phyloP scores from a whole-genome alignment of 2,329 filamentous ascomycete species.

The Geoglossum cookeanum region DNA sequence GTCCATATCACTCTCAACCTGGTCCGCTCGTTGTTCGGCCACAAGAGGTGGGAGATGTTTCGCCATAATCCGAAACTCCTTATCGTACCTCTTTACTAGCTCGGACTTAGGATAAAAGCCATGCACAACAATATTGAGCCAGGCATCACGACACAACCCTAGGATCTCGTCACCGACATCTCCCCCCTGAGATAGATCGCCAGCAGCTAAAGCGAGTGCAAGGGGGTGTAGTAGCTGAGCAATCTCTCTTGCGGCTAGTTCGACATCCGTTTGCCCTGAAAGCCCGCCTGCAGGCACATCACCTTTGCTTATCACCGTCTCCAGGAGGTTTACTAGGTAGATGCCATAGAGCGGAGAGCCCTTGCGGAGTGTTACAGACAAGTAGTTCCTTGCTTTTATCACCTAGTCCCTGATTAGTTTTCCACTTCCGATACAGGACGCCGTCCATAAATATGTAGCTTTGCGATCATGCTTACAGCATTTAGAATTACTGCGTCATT shows the following conservation, averaged over 20 bases:
- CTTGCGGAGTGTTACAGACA: constrained; percentile 49
- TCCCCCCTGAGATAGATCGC: constrained; percentile 29
- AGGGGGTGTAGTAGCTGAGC: constrained; percentile 71
- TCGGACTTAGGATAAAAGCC: constrained; percentile 67
- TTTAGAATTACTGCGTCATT: constrained; percentile 47
- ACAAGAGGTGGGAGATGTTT: constrained; percentile 75
- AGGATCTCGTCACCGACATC: constrained; percentile 46
- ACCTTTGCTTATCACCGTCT: constrained; percentile 76
- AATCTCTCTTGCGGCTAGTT: constrained; percentile 73
- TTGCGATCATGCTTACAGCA: constrained; percentile 36
- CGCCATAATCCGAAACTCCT: constrained; percentile 68
- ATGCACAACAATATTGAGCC: constrained; percentile 96
- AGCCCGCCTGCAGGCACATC: constrained; percentile 60
- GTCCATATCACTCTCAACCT: constrained; percentile 90
- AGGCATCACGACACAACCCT: constrained; percentile 67
- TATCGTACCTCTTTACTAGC: constrained; percentile 49
- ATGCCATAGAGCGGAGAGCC: constrained; percentile 62
- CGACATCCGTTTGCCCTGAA: constrained; percentile 56
- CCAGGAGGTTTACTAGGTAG: constrained; percentile 67
- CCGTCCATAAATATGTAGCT: background rate
- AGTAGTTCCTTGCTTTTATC: constrained; percentile 57
- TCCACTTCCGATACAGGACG: background rate
- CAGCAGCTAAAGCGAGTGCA: constrained; percentile 59
- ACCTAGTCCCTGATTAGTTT: constrained; percentile 28
- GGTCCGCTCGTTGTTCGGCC: constrained; percentile 70